Conservation (phyloP, 2,329 filamentous ascomycete genomes). For the Aspergillus sojae region DNA sequence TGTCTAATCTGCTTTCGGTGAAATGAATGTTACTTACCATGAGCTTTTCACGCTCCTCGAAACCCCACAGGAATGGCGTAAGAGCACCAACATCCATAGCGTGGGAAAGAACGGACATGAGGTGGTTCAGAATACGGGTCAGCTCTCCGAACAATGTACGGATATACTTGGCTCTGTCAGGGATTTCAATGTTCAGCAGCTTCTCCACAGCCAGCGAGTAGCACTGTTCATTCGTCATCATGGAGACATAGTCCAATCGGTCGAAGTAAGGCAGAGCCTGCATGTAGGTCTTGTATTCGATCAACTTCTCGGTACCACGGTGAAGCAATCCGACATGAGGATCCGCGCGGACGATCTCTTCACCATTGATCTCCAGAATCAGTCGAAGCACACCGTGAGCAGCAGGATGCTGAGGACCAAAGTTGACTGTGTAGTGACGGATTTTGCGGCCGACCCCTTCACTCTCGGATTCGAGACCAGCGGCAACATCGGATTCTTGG, state of each 20-base stretch:
- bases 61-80: constrained; percentile 98
- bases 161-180: constrained; percentile 94
- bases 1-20: neutral
- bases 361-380: constrained; percentile 96
- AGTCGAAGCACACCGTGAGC: constrained; percentile 96
- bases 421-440: constrained; percentile 99
- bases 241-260: constrained; percentile 96
- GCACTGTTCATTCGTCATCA: constrained; percentile 99
- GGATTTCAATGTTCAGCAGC: constrained; percentile 94
- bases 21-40: constrained; percentile 68
- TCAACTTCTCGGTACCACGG: constrained; percentile 97
- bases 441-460: constrained; percentile 71
- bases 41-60: constrained; percentile 98
- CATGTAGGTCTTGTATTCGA: constrained; percentile 99
- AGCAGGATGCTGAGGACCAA: constrained; percentile 96
- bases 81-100: constrained; percentile 98
- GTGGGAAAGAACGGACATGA: constrained; percentile 97
- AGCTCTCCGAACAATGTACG: constrained; percentile 94
- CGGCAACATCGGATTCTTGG: constrained; percentile 43
- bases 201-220: constrained; percentile 96
- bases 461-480: constrained; percentile 51
- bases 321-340: constrained; percentile 96
- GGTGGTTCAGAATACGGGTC: constrained; percentile 90
- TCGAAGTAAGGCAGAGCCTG: constrained; percentile 99
- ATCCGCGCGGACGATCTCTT: constrained; percentile 95